These are phyloP conservation scores for Diaporthe helianthi DNA, from an alignment of 2,329 filamentous ascomycete genomes.

Conservation along the genomic window DNA sequence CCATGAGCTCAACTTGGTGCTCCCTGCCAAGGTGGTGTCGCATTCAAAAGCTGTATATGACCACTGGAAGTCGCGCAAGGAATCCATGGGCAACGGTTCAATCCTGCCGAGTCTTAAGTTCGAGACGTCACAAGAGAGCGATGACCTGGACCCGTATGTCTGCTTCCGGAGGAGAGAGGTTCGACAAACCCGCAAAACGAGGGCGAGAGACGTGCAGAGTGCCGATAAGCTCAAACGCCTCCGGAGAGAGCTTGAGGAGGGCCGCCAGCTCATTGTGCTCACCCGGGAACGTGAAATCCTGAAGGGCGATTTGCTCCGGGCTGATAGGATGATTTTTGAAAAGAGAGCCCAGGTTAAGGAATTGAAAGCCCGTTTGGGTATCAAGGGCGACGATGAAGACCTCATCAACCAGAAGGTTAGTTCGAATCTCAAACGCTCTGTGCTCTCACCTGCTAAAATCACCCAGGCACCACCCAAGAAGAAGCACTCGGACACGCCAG, in stretches of 20 bases:
- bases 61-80: conserved; percentile 81
- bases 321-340: conserved; percentile 82
- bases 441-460: not conserved
- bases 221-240: conserved; percentile 93
- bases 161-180: conserved; percentile 97
- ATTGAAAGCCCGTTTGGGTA: conserved; percentile 84
- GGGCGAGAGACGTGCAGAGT: conserved; percentile 90
- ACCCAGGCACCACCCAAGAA: conserved; percentile 30
- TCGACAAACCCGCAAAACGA: conserved; percentile 91
- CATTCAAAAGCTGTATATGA: conserved; percentile 83
- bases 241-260: conserved; percentile 88
- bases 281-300: conserved; percentile 81
- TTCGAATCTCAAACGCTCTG: conserved; percentile 18
- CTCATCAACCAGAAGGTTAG: conserved; percentile 91
- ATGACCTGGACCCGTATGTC: conserved; percentile 96
- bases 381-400: conserved; percentile 93
- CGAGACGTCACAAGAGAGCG: conserved; percentile 90
- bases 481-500: conserved; percentile 59
- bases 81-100: conserved; percentile 71
- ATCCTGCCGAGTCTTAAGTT: conserved; percentile 87
- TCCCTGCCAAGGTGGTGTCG: conserved; percentile 51
- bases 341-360: conserved; percentile 84
- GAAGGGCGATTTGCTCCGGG: conserved; percentile 77
- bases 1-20: conserved; percentile 64
- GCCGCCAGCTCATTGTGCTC: conserved; percentile 78